These are phyloP conservation scores for Quercus tomentella DNA, from an alignment of 331 rosid species.

Conservation along the genomic window DNA sequence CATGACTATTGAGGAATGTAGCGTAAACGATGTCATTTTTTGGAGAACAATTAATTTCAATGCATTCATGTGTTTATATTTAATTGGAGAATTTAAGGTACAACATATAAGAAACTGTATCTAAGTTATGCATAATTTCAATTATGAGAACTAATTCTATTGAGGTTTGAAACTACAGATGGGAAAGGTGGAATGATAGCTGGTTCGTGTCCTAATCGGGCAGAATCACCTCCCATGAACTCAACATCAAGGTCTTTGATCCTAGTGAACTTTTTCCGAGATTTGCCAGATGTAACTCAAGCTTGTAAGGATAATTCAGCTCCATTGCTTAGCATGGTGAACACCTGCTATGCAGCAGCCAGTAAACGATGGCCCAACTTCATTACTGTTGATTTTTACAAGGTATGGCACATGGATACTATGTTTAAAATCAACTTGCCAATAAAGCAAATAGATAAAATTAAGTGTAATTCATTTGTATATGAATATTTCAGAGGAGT, in stretches of 20 bases:
- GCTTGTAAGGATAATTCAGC: slow-evolving; percentile 79
- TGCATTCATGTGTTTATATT: no score
- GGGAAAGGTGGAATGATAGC: slow-evolving; percentile 73
- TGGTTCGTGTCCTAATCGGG: slow-evolving; percentile 73
- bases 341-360: slow-evolving; percentile 53
- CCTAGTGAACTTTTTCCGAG: slow-evolving; percentile 59
- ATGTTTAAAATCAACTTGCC: neutral
- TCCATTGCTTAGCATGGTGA: slow-evolving; percentile 56
- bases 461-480: neutral
- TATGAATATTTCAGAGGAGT: slow-evolving; percentile 51
- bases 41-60: no score
- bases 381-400: slow-evolving; percentile 80
- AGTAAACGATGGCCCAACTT: slow-evolving; percentile 78
- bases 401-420: slow-evolving; percentile 28
- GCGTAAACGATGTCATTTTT: no score
- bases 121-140: no score
- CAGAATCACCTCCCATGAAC: slow-evolving; percentile 52
- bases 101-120: no score
- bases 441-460: neutral
- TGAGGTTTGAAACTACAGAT: slow-evolving; percentile 41
- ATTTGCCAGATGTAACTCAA: slow-evolving; percentile 34
- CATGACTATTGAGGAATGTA: no score
- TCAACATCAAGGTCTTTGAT: slow-evolving; percentile 66
- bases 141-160: neutral
- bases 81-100: no score